phyloP scores from a whole-genome alignment of 2,329 filamentous ascomycete species.

The Cercospora nicotianae region DNA sequence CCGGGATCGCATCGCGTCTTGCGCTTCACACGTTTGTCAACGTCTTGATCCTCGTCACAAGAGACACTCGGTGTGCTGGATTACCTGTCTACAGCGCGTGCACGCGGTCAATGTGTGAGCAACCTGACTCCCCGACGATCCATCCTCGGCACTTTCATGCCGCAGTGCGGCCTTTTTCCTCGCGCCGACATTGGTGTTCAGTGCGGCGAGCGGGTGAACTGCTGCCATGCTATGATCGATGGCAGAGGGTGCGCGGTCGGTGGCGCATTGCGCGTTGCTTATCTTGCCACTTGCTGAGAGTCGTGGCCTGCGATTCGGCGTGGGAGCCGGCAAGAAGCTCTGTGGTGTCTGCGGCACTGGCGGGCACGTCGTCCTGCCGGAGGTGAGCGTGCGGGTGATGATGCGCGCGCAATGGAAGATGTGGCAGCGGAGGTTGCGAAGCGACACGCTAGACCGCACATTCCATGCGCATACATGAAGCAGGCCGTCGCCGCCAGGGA shows the following conservation, averaged over 20 bases:
- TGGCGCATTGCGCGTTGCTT: not conserved
- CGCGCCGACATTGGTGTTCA: conserved; percentile 17
- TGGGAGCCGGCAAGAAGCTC: not conserved
- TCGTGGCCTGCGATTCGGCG: not conserved
- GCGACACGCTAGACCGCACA: not conserved
- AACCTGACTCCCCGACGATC: conserved; percentile 58
- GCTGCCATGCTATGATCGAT: conserved; percentile 11
- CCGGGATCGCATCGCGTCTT: conserved; percentile 96
- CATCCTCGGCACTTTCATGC: conserved; percentile 23
- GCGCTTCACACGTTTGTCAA: conserved; percentile 57
- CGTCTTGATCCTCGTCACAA: conserved; percentile 1
- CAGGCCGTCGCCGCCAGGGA: too few species aligned
- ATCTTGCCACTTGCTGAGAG: not conserved
- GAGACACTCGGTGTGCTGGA: not conserved
- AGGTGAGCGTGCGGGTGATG: not conserved
- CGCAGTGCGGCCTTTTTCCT: conserved; percentile 33
- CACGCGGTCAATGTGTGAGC: conserved; percentile 79
- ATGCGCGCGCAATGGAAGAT: not conserved
- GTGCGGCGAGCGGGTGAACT: conserved; percentile 11
- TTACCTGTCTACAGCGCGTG: conserved; percentile 75
- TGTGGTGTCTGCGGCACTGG: not conserved
- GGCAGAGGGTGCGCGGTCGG: not conserved
- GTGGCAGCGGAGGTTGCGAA: not conserved
- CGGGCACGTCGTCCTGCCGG: not conserved
- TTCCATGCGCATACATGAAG: too few species aligned